Evolutionary conservation across 1,284 basidiomycete genomes (phyloP).

Genomic region (Melanopsichium pennsylvanicum): DNA sequence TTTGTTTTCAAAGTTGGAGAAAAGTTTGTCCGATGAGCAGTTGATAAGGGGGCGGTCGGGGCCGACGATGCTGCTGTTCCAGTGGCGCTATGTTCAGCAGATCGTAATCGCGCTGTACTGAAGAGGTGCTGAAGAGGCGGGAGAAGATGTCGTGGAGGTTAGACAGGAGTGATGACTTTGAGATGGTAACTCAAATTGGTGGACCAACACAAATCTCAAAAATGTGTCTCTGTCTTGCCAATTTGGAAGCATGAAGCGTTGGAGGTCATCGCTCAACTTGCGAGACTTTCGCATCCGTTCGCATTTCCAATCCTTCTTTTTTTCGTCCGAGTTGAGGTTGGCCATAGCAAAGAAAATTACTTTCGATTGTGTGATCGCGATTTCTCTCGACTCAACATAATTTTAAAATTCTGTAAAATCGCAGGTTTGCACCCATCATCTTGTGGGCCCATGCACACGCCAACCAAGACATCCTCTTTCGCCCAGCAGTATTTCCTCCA

Average conservation of each 20-base stretch:
- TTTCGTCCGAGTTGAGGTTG: conserved; percentile 19
- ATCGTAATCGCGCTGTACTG: background rate
- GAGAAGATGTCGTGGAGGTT: conserved; percentile 3
- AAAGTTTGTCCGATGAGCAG: too few species aligned
- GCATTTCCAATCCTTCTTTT: background rate
- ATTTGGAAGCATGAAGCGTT: background rate
- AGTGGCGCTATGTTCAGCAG: too few species aligned
- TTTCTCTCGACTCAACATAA: too few species aligned
- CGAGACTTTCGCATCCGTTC: conserved; percentile 31
- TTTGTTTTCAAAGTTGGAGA: too few species aligned
- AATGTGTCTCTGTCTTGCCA: too few species aligned
- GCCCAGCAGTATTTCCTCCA: too few species aligned
- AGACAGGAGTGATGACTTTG: too few species aligned
- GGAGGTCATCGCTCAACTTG: conserved; percentile 2
- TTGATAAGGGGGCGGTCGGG: too few species aligned
- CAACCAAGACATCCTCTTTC: background rate
- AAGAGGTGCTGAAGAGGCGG: background rate
- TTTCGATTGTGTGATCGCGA: conserved; percentile 11
- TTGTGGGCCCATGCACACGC: conserved; percentile 18
- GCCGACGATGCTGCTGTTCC: background rate
- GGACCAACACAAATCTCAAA: conserved; percentile 3
- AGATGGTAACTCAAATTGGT: background rate
- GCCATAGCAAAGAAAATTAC: background rate
- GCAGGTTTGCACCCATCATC: too few species aligned
- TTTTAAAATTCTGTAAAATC: too few species aligned